Evolutionary conservation across 106 monocot genomes (phyloP).

Genomic region (Acorus calamus): DNA sequence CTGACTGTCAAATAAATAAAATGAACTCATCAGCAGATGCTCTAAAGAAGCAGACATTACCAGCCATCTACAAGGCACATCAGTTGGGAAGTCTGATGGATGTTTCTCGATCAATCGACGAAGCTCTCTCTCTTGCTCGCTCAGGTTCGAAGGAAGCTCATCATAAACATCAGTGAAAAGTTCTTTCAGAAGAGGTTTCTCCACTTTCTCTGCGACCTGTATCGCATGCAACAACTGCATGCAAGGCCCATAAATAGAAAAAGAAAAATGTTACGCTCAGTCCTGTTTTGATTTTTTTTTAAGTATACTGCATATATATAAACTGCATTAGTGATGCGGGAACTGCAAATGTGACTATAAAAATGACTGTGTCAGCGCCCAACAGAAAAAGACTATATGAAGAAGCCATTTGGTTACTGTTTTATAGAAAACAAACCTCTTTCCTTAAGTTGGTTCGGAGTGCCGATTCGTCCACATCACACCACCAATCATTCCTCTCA

Average conservation of each 20-base stretch:
- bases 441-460: constrained; percentile 63
- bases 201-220: constrained; percentile 64
- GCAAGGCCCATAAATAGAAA: neutral
- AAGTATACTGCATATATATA: too few relatives aligned
- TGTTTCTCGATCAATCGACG: constrained; percentile 50
- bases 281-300: neutral
- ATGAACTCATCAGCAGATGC: too few relatives aligned
- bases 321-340: too few relatives aligned
- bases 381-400: too few relatives aligned
- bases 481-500: constrained; percentile 89
- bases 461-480: constrained; percentile 57
- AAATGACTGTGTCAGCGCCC: too few relatives aligned
- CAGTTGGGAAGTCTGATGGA: constrained; percentile 57
- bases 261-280: neutral
- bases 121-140: constrained; percentile 61
- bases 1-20: too few relatives aligned
- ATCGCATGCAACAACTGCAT: constrained; percentile 68
- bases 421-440: constrained; percentile 37
- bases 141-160: constrained; percentile 47
- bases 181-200: constrained; percentile 56
- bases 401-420: too few relatives aligned
- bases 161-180: constrained; percentile 95
- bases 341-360: too few relatives aligned
- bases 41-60: too few relatives aligned
- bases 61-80: constrained; percentile 48